These are phyloP conservation scores for Rutstroemia sp. DNA, from an alignment of 2,329 filamentous ascomycete species.

Conservation along the genomic window DNA sequence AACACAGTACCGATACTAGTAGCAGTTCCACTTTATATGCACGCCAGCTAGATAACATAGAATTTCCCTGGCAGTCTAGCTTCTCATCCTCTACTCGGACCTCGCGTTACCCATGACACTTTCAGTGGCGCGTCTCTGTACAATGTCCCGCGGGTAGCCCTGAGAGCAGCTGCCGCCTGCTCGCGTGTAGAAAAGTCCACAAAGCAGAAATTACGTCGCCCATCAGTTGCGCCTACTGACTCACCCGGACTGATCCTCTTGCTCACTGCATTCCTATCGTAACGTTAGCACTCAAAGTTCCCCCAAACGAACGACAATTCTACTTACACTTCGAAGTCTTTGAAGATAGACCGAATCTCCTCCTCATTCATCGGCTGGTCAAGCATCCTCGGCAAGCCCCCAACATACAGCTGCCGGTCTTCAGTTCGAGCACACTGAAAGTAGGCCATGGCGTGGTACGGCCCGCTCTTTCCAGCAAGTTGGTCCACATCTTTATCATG, in stretches of 20 bases:
- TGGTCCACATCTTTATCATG: background rate
- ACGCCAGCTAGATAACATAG: too few species aligned
- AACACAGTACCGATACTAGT: too few species aligned
- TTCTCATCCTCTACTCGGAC: too few species aligned
- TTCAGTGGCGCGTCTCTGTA: background rate
- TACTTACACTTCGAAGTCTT: background rate
- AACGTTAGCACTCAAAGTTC: too few species aligned
- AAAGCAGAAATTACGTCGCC: background rate
- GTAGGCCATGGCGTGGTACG: background rate
- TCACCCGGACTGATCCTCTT: background rate
- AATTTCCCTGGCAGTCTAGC: too few species aligned
- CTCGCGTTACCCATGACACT: background rate
- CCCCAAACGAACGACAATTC: too few species aligned
- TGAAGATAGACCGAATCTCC: background rate
- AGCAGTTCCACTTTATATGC: too few species aligned
- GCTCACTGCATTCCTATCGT: background rate
- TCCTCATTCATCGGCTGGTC: background rate
- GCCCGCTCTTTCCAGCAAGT: background rate
- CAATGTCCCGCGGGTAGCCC: background rate
- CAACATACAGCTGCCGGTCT: background rate
- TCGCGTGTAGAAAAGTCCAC: background rate
- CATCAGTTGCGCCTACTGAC: background rate
- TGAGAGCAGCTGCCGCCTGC: background rate
- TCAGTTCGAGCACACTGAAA: background rate
- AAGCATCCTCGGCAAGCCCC: background rate